Base-by-base conservation (phyloP, 257 asterid genomes). In the Cinchona pubescens region DNA sequence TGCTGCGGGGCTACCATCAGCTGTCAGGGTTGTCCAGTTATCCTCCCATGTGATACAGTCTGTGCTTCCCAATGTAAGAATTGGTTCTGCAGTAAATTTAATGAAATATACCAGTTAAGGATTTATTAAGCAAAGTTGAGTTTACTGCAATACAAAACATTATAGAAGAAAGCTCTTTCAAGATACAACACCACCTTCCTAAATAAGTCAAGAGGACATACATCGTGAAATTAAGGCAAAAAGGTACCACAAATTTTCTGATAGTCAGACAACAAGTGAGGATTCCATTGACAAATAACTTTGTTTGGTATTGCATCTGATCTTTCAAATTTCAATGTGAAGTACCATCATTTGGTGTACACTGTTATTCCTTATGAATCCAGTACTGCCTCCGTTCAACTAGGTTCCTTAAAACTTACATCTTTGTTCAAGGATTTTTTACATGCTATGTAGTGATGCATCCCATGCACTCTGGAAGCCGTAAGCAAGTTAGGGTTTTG, bases 1-100 rank as follows among this genome's bases (percentile, higher is more conserved):
- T 7, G 99, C 99, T 12, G 97, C 97, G 34, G 96, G 97, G 85
- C 93, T 85, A 73, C 98, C 97, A 83, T 92, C 97, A 13, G 97
- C 96, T 40, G 98, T 90, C 73, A 94, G 89, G 69, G 96, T 89
- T 63, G 98, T 94, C 98, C 97, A 94, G 81, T 94, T 94, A 87
- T 94, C 98, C 81, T 94, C 93, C 98, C 98, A 92, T 27, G 97
- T 92, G 73, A 86, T 65, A 85, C 95, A 94, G 30, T 92, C 93
- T 25, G 88, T 89, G 29, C 86, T 89, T 84, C 98, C 97, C 86
- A 92, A 62, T 63, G 97, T 92, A 67, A 94, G 90, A 78, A 94
- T 92, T 55, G 98, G 98, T 78, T 94, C 98, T 94, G 96, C 83
- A 87, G 74, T 25, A 70, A 61, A 48, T 51, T 30, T 51, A 60